A percentile compares a stretch with the other conserved stretches of the same genome.
phyloP scores from a whole-genome alignment of 495 filamentous ascomycete species.

The Chlorociboria aeruginascens region DNA sequence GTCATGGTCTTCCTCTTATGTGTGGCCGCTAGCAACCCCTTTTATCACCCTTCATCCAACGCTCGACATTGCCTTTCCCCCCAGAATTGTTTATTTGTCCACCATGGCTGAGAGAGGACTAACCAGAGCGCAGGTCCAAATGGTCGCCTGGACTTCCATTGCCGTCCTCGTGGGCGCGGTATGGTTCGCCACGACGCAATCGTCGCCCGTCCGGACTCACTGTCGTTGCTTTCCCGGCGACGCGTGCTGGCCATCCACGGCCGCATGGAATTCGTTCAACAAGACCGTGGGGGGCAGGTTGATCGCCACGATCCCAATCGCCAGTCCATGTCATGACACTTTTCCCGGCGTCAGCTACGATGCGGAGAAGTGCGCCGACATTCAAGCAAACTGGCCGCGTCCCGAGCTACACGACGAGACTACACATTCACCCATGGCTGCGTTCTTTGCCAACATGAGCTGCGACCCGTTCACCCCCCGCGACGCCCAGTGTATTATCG shows the following conservation, averaged over 20 bases:
- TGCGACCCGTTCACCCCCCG: constrained; percentile 44
- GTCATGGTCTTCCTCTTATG: no score
- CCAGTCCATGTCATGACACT: constrained; percentile 37
- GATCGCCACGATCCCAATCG: constrained; percentile 36
- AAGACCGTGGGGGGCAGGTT: constrained; percentile 34
- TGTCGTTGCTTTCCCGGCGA: constrained; percentile 12
- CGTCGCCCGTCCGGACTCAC: not conserved
- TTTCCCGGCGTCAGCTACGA: constrained; percentile 1
- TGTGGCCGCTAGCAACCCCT: no score
- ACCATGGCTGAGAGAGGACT: no score
- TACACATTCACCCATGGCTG: constrained; percentile 27
- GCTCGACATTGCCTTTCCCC: no score
- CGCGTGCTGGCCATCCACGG: constrained; percentile 28
- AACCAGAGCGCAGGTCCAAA: no score
- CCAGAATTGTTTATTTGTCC: no score
- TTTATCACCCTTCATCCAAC: no score
- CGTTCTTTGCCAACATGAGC: constrained; percentile 32
- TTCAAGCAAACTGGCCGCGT: not conserved
- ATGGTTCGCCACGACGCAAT: no score
- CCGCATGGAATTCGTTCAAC: constrained; percentile 32
- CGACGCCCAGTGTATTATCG: constrained; percentile 37
- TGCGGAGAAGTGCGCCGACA: not conserved
- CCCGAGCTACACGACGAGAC: constrained; percentile 11
- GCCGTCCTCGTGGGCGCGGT: no score
- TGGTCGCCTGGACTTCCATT: no score